Evolutionary conservation across 768 basidiomycete species (phyloP), one percentile per base, ranked within the genome.

Genomic region (Naganishia antarctica): DNA sequence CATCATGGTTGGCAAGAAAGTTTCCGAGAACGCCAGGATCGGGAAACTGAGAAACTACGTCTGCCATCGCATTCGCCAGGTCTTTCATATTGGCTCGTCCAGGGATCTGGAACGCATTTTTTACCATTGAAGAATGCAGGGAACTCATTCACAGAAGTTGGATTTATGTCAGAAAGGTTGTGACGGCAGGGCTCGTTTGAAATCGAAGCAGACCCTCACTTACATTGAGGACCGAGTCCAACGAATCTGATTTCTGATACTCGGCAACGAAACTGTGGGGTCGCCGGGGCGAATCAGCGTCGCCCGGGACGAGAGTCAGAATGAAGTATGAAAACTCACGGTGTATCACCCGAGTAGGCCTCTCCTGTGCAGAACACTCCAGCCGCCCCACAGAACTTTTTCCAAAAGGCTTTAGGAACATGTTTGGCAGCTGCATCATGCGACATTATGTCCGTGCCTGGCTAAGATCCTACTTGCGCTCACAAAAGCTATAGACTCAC

Each of bases 301-400:
- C 21, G 6, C n/a, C n/a, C 32, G 21, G 2, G 29, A 50, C n/a
- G 15, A 31, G 3, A 21, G 32, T 3, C n/a, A 31, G n/a, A 3
- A 8, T 9, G 32, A 18, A 21, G 18, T 31, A 49, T 32, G 21
- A 18, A 8, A 46, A 60, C 63, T 37, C 28, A 71, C 59, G 44
- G 59, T 21, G 87, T 79, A 45, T 85, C 81, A 28, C 74, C 71
- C n/a, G 81, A 84, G 63, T 85, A 85, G 32, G 91, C 88, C 78
- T 91, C 90, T 47, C 90, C 90, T 63, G 90, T 88, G 70, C 89
- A 91, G 79, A 89, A 93, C 16, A 90, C 87, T 8, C 86, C 88
- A 0, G 88, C 87, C 16, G 84, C 84, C 34, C 75, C 80, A 69
- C 86, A 88, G 74, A 93, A 91, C 2, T 72, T 70, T 1, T 86